Evolutionary conservation across 805 yeast genomes (phyloP), one percentile per base, ranked within the genome.

Genomic region (Pichia deserticola): DNA sequence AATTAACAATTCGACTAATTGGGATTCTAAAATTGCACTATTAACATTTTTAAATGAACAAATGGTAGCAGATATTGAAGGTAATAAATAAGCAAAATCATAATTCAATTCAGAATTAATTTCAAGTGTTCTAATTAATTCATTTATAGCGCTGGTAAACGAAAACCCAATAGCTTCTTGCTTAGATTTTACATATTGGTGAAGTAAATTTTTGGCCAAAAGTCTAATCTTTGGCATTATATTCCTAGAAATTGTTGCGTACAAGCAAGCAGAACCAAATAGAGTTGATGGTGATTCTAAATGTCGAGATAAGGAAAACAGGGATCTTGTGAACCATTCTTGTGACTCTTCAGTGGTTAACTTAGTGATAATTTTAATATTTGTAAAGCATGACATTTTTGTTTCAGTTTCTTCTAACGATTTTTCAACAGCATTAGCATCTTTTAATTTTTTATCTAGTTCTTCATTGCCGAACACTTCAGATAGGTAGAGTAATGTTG

Each of bases 191-290:
- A 70, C 70, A 5, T 73, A 62, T 0, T 51, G 42, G 9, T 60
- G 55, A 20, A 81, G 56, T 34, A 67, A 54, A 1, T 58, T 44
- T 10, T 65, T 59, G 0, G 77, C 69, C 4, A 58, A 48, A 33
- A 69, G 54, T 52, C 78, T 71, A 8, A 66, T 61, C 0, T 60
- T 49, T 20, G 71, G 62, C 4, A 60, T 45, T 13, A 78, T 63
- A 15, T 61, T 57, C 7, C 65, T 61, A 0, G 88, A 78, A 10
- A 74, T 53, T 11, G 75, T 61, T 35, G 72, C 63, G 45, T 73
- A 73, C n/a, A 81, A 56, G 70, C 79, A 75, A 4, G 82, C 71
- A 42, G 62, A 62, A 11, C 85, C 85, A 48, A 66, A 67, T 8
- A 50, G 54, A 7, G 36, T 5, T 3, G 54, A 51, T 11, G 45